Percentiles rank a stretch among this genome's conserved stretches.
phyloP scores from a whole-genome alignment of 106 monocot genomes.

The Dioscorea dumetorum region DNA sequence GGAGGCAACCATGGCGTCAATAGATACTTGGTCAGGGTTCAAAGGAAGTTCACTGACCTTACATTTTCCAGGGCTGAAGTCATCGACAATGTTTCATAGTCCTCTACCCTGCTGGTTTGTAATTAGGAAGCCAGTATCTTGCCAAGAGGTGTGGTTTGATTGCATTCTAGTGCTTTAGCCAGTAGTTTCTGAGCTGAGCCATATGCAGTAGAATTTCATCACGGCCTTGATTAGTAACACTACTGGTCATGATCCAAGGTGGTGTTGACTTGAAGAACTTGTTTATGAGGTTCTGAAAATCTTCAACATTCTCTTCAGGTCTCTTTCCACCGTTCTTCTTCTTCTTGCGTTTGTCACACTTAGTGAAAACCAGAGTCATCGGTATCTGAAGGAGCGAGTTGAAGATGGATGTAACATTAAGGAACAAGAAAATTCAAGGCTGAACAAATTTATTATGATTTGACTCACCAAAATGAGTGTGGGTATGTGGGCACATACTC shows the following conservation, averaged over 20 bases:
- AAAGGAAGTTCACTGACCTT: no score
- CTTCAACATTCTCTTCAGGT: conserved; percentile 77
- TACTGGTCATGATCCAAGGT: conserved; percentile 96
- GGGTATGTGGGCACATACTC: neutral
- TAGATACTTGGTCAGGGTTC: no score
- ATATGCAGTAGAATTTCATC: conserved; percentile 93
- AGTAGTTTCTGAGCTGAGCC: conserved; percentile 93
- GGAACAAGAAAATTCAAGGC: neutral
- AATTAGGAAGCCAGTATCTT: no score
- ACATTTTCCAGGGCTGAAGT: no score
- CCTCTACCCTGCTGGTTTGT: no score
- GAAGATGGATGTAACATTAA: neutral
- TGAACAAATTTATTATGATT: neutral
- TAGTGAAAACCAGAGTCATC: conserved; percentile 92
- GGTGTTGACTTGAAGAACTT: conserved; percentile 73
- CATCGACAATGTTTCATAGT: no score
- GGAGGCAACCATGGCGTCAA: no score
- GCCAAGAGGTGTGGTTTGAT: neutral
- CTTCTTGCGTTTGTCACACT: conserved; percentile 96
- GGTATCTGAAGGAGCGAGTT: conserved; percentile 44
- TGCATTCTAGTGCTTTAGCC: conserved; percentile 62
- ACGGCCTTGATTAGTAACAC: conserved; percentile 80
- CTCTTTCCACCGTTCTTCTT: conserved; percentile 86
- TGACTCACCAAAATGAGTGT: neutral
- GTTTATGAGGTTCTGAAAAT: conserved; percentile 61